These are phyloP conservation scores for Penicillium nucicola DNA, from an alignment of 495 filamentous ascomycete species.

Conservation along the genomic window DNA sequence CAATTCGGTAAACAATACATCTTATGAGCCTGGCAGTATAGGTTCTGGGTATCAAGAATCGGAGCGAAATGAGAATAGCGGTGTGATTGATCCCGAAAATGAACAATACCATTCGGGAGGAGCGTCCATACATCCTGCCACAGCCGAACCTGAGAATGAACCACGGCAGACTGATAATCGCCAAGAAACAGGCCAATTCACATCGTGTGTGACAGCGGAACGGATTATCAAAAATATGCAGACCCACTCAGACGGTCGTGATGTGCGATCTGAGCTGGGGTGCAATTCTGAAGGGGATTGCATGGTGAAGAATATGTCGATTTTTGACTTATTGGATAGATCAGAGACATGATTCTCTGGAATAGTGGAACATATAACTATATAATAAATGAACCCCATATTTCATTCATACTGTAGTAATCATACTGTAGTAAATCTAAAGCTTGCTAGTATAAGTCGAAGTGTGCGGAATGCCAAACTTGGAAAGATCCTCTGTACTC, in stretches of 20 bases:
- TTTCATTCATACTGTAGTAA: too few relatives aligned
- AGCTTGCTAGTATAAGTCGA: slow-evolving; percentile 8
- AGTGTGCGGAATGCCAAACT: slow-evolving; percentile 15
- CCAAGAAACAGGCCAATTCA: slow-evolving; percentile 10
- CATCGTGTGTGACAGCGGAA: slow-evolving; percentile 27
- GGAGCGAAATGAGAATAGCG: not conserved
- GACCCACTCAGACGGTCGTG: slow-evolving; percentile 27
- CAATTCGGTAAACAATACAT: slow-evolving; percentile 2
- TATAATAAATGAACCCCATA: too few relatives aligned
- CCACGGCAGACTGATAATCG: too few relatives aligned
- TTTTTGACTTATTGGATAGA: slow-evolving; percentile 42
- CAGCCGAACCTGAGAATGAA: not conserved
- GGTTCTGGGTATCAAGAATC: slow-evolving; percentile 1
- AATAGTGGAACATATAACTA: too few relatives aligned
- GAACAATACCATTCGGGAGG: not conserved
- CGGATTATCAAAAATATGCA: slow-evolving; percentile 25
- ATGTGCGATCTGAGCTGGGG: slow-evolving; percentile 39
- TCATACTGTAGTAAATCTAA: too few relatives aligned
- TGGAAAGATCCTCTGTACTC: slow-evolving; percentile 28
- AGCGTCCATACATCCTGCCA: not conserved
- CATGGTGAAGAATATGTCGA: slow-evolving; percentile 36
- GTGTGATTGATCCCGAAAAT: not conserved
- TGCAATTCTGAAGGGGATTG: slow-evolving; percentile 33
- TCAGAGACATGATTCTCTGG: not conserved
- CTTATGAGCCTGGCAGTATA: slow-evolving; percentile 1